A percentile compares a stretch with the other conserved stretches of the same genome.
These are phyloP conservation scores for Beauveria bassiana DNA, from an alignment of 2,329 filamentous ascomycete genomes.

Conservation along the genomic window DNA sequence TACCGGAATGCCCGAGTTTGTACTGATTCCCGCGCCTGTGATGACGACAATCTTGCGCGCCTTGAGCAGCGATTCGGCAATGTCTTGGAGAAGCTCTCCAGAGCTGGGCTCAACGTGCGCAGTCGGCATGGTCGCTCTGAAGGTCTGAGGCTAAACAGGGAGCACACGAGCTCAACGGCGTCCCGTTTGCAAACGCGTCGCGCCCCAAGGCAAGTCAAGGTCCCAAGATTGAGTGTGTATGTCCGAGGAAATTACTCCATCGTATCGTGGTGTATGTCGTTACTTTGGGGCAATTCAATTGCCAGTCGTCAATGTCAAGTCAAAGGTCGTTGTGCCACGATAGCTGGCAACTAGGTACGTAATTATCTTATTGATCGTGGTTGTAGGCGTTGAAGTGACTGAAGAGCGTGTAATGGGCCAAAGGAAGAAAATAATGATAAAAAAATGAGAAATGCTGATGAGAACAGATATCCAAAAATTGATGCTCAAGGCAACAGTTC, in stretches of 20 bases:
- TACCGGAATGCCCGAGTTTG: constrained; percentile 69
- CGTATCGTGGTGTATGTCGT: background rate
- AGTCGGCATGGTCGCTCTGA: constrained; percentile 44
- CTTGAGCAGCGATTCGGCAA: constrained; percentile 57
- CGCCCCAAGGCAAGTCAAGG: background rate
- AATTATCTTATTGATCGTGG: background rate
- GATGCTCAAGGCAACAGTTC: background rate
- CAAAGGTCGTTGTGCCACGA: background rate
- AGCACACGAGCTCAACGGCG: background rate
- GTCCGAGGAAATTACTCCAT: background rate
- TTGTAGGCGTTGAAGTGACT: background rate
- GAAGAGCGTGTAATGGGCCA: background rate
- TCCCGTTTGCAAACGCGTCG: constrained; percentile 1
- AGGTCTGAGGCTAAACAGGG: background rate
- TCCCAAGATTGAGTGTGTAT: background rate
- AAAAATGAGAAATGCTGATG: too few species aligned
- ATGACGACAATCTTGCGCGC: constrained; percentile 63
- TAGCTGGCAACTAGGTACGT: background rate
- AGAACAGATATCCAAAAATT: background rate
- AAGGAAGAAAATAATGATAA: background rate
- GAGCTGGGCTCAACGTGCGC: constrained; percentile 45
- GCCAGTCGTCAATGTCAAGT: background rate
- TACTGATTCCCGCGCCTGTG: constrained; percentile 67
- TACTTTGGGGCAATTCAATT: background rate
- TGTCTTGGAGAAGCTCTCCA: constrained; percentile 49